These are phyloP conservation scores for Cyclotella cryptica DNA, from an alignment of 108 stramenopile species.

Conservation along the genomic window DNA sequence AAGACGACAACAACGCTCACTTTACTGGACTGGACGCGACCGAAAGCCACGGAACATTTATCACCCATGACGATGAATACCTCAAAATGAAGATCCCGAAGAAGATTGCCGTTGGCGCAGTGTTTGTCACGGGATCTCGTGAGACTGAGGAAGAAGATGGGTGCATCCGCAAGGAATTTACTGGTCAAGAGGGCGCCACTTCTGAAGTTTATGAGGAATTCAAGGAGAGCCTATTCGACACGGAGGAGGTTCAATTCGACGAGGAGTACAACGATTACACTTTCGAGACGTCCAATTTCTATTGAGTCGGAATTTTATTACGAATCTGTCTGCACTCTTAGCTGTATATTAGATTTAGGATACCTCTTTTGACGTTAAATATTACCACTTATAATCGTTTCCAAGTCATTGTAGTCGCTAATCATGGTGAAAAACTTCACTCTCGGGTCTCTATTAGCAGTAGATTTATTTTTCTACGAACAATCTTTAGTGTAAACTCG, in stretches of 20 bases:
- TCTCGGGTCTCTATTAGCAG: no score
- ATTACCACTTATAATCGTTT: no score
- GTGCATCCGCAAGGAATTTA: slow-evolving; percentile 9
- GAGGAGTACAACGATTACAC: slow-evolving; percentile 18
- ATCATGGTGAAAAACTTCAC: no score
- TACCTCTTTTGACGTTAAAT: no score
- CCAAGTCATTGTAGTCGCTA: no score
- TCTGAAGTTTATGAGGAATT: slow-evolving; percentile 19
- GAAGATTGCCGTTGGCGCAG: background rate
- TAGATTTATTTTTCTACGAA: no score
- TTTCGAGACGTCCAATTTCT: slow-evolving; percentile 2
- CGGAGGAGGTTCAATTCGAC: slow-evolving; percentile 3
- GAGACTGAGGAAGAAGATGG: slow-evolving; percentile 13
- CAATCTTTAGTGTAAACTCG: no score
- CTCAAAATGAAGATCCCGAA: background rate
- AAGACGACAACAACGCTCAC: slow-evolving; percentile 9
- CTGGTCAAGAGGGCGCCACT: background rate
- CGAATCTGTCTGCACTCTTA: background rate
- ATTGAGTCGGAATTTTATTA: background rate
- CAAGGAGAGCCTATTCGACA: slow-evolving; percentile 5
- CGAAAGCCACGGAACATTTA: slow-evolving; percentile 9
- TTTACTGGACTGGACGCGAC: background rate
- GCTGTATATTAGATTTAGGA: background rate
- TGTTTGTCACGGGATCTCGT: background rate
- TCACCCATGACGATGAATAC: slow-evolving; percentile 15